Evolutionary conservation across 176 grass and related monocot genomes (phyloP), one percentile per base, ranked within the genome.

Genomic region (Lolium multiflorum): DNA sequence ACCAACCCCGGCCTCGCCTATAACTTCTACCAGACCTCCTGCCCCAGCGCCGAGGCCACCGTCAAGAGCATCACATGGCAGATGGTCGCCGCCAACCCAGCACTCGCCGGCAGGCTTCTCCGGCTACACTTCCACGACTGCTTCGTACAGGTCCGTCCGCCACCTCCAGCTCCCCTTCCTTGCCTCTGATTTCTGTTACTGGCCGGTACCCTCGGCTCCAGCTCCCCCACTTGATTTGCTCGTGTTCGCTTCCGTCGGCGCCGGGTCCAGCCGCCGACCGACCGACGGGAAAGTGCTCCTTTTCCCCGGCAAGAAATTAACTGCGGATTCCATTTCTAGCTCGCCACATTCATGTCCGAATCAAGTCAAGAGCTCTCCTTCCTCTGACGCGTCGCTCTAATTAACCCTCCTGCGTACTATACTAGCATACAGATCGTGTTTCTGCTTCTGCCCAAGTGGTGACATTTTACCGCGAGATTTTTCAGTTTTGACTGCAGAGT

Each of bases 101-200:
- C 59, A 0, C 64, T 94, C 72, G 65, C 90, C 61, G 92, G 58
- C 4, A 81, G 77, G 60, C 88, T 92, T 31, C 85, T 94, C 55
- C 77, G 93, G 44, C 66, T 94, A 14, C 86, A 90, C 90, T 94
- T 94, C 88, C 93, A 94, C 38, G 93, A 94, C 82, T 94, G 93
- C 62, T 92, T 94, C 85, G 93, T 94, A 43, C 71, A 85, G 88
- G 93, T 92, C 71, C 26, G 87, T 54, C 14, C 2, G 0, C 3
- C 8, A 24, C n/a, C 10, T 50, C 17, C 4, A 21, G 9, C 11
- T 62, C 7, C 0, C 2, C 76, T 20, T 24, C 54, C 54, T 20
- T 20, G 54, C 1, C 54, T 56, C 54, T 56, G 6, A 18, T 65
- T 66, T 65, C 24, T 26, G 6, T 64, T 11, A 31, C 10, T 3